A percentile compares a stretch with the other conserved stretches of the same genome.
These are phyloP conservation scores for Trifolium dubium DNA, from an alignment of 306 rosid genomes.

Conservation along the genomic window DNA sequence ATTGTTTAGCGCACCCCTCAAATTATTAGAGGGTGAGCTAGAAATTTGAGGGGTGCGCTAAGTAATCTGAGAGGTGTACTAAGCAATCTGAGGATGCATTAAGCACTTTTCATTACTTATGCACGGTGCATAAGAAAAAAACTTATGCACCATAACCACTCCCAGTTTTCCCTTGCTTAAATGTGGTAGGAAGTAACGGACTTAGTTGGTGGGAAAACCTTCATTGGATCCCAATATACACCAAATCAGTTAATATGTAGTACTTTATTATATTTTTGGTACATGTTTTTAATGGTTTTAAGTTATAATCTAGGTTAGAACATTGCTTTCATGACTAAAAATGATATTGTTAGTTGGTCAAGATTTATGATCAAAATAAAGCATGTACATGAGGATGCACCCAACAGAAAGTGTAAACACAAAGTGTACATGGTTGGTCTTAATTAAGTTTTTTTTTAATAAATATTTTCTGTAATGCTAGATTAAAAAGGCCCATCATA, in stretches of 20 bases:
- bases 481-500: too few species aligned
- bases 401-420: not conserved
- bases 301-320: slow-evolving; percentile 27
- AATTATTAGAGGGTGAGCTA: too few species aligned
- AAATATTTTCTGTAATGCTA: too few species aligned
- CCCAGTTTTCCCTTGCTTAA: not conserved
- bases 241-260: slow-evolving; percentile 5
- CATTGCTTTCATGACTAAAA: slow-evolving; percentile 40
- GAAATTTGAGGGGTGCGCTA: too few species aligned
- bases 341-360: slow-evolving; percentile 20
- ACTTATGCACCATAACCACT: too few species aligned
- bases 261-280: not conserved
- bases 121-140: too few species aligned
- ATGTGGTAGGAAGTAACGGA: slow-evolving; percentile 37
- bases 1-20: too few species aligned
- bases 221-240: slow-evolving; percentile 42
- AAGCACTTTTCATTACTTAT: too few species aligned
- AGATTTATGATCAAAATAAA: slow-evolving; percentile 19
- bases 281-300: slow-evolving; percentile 4
- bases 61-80: too few species aligned
- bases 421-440: too few species aligned
- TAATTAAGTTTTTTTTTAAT: too few species aligned
- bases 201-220: slow-evolving; percentile 33
- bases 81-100: too few species aligned
- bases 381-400: slow-evolving; percentile 1